Evolutionary conservation across 495 filamentous ascomycete genomes (phyloP).

Genomic region (Talaromyces thailandensis): DNA sequence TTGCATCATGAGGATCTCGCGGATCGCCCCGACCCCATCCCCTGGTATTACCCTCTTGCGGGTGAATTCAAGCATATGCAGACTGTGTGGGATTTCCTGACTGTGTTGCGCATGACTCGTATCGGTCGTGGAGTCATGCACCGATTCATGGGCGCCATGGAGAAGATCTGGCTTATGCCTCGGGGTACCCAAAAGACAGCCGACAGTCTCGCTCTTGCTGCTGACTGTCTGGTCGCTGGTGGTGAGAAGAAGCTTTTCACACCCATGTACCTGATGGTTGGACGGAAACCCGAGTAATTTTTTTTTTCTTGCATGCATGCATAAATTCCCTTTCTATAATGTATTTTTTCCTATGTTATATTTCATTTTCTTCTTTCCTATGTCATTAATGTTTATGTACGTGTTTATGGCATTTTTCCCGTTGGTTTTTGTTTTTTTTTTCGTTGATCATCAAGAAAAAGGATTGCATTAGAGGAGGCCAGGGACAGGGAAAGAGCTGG

Average conservation of each 20-base stretch:
- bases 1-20: conserved; percentile 86
- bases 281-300: conserved; percentile 63
- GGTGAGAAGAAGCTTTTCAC: conserved; percentile 92
- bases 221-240: conserved; percentile 82
- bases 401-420: not conserved
- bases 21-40: conserved; percentile 63
- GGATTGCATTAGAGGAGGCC: not conserved
- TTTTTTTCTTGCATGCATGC: not conserved
- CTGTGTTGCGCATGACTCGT: conserved; percentile 86
- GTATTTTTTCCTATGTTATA: not conserved
- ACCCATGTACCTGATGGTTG: conserved; percentile 98
- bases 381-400: not conserved
- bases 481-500: not conserved
- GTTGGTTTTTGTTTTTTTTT: not conserved
- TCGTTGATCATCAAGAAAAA: not conserved
- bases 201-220: conserved; percentile 73
- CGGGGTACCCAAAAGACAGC: conserved; percentile 91
- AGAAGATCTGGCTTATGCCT: conserved; percentile 68
- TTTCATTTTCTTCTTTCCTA: not conserved
- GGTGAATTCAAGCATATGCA: conserved; percentile 76
- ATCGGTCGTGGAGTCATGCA: conserved; percentile 68
- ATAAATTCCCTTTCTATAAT: not conserved
- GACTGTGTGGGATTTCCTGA: conserved; percentile 69
- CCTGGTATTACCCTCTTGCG: conserved; percentile 94
- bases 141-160: conserved; percentile 69